Conservation (phyloP, 306 rosid species). For the Cajanus cajan region DNA sequence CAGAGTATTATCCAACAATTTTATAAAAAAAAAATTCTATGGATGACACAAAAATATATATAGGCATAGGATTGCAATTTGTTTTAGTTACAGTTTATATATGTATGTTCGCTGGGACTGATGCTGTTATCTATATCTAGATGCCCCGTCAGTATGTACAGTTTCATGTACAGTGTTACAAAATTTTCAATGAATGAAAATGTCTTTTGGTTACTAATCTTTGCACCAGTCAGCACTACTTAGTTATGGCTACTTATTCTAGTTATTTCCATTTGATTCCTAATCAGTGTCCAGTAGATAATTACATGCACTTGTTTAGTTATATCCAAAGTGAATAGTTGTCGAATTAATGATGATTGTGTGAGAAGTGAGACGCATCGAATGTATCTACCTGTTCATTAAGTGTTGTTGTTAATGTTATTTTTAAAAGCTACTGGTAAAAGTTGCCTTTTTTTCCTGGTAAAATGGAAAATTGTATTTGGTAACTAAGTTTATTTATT, state of each 20-base stretch:
- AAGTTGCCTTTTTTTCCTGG: background rate
- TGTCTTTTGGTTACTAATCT: conserved; percentile 5
- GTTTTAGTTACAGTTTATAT: conserved; percentile 6
- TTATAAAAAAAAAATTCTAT: background rate
- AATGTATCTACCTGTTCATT: background rate
- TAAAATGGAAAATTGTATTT: background rate
- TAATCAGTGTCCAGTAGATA: background rate
- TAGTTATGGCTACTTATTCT: background rate
- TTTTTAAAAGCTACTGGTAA: background rate
- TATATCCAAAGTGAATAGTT: background rate
- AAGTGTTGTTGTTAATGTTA: background rate
- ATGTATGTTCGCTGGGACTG: conserved; percentile 9
- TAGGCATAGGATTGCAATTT: conserved; percentile 13
- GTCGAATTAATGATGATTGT: background rate
- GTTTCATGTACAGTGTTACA: conserved; percentile 27
- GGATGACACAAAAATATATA: conserved; percentile 1
- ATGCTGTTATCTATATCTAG: conserved; percentile 1
- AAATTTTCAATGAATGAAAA: conserved; percentile 4
- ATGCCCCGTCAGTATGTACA: conserved; percentile 23
- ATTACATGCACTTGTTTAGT: background rate
- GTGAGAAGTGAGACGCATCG: background rate
- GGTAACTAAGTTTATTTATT: background rate
- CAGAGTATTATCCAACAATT: conserved; percentile 20
- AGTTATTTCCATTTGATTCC: background rate
- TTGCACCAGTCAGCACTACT: background rate